Evolutionary conservation across 192 early-diverging fungal species (phyloP).

Genomic region (Chytriomyces sp.): DNA sequence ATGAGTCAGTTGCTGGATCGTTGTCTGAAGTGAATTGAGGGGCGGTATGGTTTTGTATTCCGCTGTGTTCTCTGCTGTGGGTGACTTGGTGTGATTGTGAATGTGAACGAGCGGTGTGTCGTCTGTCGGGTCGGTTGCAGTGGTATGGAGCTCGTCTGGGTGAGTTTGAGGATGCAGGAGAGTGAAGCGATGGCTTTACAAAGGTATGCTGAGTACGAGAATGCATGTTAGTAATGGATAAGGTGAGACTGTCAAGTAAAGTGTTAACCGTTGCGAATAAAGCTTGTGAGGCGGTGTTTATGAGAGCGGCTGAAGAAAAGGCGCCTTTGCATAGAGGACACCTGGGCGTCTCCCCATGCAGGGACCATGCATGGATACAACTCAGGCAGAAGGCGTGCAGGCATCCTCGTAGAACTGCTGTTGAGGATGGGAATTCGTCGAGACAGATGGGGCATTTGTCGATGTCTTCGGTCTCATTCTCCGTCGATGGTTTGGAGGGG

Average conservation of each 20-base stretch:
- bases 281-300: constrained; percentile 27
- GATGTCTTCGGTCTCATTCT: background rate
- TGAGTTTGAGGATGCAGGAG: background rate
- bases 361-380: constrained; percentile 47
- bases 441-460: constrained; percentile 42
- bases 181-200: background rate
- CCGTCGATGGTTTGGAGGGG: background rate
- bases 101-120: background rate
- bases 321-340: constrained; percentile 50
- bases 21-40: too few species aligned
- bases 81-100: too few species aligned
- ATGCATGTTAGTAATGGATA: too few species aligned
- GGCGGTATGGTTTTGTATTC: too few species aligned
- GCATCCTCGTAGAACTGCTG: constrained; percentile 23
- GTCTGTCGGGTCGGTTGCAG: background rate
- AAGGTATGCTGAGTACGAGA: background rate
- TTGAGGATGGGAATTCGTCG: constrained; percentile 14
- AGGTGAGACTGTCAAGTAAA: too few species aligned
- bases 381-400: constrained; percentile 49
- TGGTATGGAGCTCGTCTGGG: background rate
- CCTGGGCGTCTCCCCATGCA: background rate
- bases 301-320: background rate
- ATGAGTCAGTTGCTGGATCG: constrained; percentile 14
- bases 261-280: background rate
- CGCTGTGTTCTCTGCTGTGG: too few species aligned